A percentile compares a stretch with the other conserved stretches of the same genome.
Evolutionary conservation across 306 rosid species (phyloP).

Genomic region (Vicia villosa): DNA sequence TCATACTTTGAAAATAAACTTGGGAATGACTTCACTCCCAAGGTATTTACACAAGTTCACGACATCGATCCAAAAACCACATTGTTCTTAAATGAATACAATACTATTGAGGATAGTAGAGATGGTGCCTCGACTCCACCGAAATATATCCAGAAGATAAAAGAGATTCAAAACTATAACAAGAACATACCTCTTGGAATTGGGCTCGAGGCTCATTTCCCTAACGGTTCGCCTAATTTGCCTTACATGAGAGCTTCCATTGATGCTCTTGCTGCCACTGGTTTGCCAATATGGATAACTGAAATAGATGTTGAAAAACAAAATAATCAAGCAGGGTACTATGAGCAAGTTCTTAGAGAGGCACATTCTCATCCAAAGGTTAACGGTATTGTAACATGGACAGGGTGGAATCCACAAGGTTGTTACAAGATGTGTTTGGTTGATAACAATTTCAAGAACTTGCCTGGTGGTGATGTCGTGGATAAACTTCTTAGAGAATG

Average conservation of each 20-base stretch:
- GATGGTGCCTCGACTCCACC: conserved; percentile 48
- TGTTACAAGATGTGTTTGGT: conserved; percentile 64
- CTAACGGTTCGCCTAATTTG: conserved; percentile 39
- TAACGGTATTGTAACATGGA: conserved; percentile 67
- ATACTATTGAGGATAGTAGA: conserved; percentile 61
- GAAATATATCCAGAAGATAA: conserved; percentile 56
- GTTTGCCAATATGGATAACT: conserved; percentile 74
- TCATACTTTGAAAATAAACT: conserved; percentile 55
- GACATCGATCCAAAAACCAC: conserved; percentile 43
- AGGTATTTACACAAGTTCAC: conserved; percentile 45
- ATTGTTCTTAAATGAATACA: conserved; percentile 69
- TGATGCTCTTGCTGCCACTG: conserved; percentile 64
- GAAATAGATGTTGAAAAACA: conserved; percentile 61
- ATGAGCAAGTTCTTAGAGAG: conserved; percentile 68
- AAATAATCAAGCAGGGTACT: conserved; percentile 57
- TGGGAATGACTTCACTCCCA: conserved; percentile 42
- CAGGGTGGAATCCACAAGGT: conserved; percentile 51
- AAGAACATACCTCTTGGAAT: conserved; percentile 40
- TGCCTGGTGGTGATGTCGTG: conserved; percentile 65
- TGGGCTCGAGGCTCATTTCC: conserved; percentile 73
- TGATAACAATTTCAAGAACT: conserved; percentile 64
- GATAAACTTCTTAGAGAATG: conserved; percentile 66
- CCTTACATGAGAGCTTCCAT: conserved; percentile 69
- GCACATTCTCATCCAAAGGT: conserved; percentile 62
- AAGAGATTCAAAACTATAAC: conserved; percentile 44